These are phyloP conservation scores for Dendrobium officinale DNA, from an alignment of 106 monocot species.

Conservation along the genomic window DNA sequence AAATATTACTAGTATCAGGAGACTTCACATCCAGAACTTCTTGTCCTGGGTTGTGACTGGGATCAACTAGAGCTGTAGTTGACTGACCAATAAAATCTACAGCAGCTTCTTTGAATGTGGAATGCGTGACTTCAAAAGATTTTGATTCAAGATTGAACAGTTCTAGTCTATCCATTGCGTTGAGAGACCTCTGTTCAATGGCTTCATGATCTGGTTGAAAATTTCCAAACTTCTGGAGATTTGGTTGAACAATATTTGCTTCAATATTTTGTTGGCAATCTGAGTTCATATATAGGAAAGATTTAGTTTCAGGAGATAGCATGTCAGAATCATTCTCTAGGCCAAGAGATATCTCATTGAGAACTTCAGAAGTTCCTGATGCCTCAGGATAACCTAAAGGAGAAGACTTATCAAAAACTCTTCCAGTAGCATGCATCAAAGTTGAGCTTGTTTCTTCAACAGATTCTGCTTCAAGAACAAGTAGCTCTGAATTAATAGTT, in stretches of 20 bases:
- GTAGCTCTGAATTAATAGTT: neutral
- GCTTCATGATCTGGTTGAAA: neutral
- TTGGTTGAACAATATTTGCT: too few species aligned
- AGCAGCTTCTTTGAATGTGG: conserved; percentile 6
- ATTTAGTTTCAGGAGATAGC: neutral
- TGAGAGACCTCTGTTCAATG: neutral
- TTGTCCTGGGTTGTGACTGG: neutral
- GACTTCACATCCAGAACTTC: neutral
- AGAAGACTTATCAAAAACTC: too few species aligned
- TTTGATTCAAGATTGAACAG: neutral
- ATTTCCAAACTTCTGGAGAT: neutral
- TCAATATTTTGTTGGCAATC: neutral
- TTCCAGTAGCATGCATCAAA: neutral
- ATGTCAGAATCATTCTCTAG: neutral
- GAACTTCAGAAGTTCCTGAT: neutral
- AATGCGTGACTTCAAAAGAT: conserved; percentile 18
- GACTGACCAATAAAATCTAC: neutral
- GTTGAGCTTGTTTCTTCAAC: neutral
- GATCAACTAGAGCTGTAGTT: neutral
- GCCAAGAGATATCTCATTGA: neutral
- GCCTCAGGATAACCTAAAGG: neutral
- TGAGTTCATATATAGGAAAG: neutral
- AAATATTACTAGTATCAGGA: neutral
- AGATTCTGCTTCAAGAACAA: neutral
- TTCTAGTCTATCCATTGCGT: neutral